Percentiles rank a stretch among this genome's conserved stretches.
Conservation (phyloP, 2,329 filamentous ascomycete species). For the Pyrenophora seminiperda region DNA sequence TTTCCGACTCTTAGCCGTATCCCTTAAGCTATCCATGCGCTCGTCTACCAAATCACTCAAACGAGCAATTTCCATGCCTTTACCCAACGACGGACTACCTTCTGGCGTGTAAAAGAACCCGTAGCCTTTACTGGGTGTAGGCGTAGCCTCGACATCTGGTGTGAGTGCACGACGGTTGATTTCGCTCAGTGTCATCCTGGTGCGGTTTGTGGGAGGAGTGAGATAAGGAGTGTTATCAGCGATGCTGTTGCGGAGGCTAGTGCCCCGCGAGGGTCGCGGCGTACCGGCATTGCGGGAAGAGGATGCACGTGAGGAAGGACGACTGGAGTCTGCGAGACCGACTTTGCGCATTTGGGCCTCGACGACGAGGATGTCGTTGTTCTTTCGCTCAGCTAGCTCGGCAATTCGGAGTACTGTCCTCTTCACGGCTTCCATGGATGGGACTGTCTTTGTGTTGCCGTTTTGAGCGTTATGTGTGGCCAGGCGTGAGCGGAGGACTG, state of each 20-base stretch:
- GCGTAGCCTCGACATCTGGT: conserved; percentile 36
- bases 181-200: conserved; percentile 39
- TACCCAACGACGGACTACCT: conserved; percentile 30
- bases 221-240: conserved; percentile 38
- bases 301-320: conserved; percentile 27
- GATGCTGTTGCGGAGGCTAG: conserved; percentile 22
- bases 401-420: conserved; percentile 94
- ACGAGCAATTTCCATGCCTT: conserved; percentile 37
- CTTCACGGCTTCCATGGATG: conserved; percentile 89
- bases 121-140: conserved; percentile 37
- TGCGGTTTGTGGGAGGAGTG: conserved; percentile 46
- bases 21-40: conserved; percentile 47
- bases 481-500: conserved; percentile 78
- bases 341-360: conserved; percentile 84
- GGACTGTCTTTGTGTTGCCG: conserved; percentile 57
- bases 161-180: conserved; percentile 39
- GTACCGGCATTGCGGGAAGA: conserved; percentile 25
- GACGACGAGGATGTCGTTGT: conserved; percentile 86
- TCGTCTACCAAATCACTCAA: conserved; percentile 50
- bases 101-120: conserved; percentile 45
- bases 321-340: conserved; percentile 33
- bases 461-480: conserved; percentile 61
- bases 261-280: conserved; percentile 23
- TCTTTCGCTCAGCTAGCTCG: conserved; percentile 86
- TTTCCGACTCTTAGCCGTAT: conserved; percentile 44